phyloP scores from a whole-genome alignment of 306 rosid genomes.

The Cucurbita pepo region DNA sequence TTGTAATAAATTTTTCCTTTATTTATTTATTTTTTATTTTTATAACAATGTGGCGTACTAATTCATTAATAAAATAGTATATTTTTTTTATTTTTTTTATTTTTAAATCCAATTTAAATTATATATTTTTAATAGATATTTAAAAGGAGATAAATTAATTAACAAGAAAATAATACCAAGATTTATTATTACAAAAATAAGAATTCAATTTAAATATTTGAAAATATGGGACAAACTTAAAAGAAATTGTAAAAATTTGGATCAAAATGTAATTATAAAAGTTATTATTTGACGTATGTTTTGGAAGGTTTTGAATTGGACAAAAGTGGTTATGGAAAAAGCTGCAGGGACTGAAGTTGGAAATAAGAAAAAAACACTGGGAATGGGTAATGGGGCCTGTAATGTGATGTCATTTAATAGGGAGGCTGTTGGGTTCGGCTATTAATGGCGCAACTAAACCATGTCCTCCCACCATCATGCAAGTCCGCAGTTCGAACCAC shows the following conservation, averaged over 20 bases:
- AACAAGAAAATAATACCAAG: no score
- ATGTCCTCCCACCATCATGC: background rate
- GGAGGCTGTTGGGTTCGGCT: background rate
- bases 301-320: background rate
- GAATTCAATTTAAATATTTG: no score
- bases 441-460: conserved; percentile 13
- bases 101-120: no score
- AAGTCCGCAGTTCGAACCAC: background rate
- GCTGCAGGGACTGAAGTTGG: background rate
- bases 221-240: no score
- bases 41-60: background rate
- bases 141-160: no score
- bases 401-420: conserved; percentile 12
- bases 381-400: background rate
- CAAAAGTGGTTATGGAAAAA: conserved; percentile 2
- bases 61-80: background rate
- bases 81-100: no score
- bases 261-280: no score
- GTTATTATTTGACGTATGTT: no score
- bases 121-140: no score
- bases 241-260: no score
- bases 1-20: background rate
- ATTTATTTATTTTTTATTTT: background rate
- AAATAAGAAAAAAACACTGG: background rate
- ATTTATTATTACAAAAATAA: no score